Evolutionary conservation across 805 yeast species (phyloP).

Genomic region (Schwanniomyces sp.): DNA sequence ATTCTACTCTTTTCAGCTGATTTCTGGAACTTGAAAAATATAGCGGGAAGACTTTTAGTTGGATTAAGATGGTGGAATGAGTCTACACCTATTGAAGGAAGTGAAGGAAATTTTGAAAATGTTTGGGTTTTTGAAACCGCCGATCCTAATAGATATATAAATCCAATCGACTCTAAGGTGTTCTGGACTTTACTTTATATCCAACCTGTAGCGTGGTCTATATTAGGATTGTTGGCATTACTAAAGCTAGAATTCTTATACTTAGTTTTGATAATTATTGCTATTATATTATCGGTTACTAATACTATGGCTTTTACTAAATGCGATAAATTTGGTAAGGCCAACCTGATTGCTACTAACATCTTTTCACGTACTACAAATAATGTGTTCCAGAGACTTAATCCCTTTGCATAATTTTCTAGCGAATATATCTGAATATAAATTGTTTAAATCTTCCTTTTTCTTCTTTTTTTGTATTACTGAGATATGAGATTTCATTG

Average conservation of each 20-base stretch:
- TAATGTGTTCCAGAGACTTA: constrained; percentile 46
- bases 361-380: constrained; percentile 55
- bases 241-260: constrained; percentile 74
- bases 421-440: constrained; percentile 6
- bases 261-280: constrained; percentile 62
- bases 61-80: constrained; percentile 99
- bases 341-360: constrained; percentile 62
- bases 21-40: constrained; percentile 91
- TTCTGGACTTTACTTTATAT: constrained; percentile 82
- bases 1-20: constrained; percentile 81
- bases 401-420: constrained; percentile 29
- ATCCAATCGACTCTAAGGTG: constrained; percentile 87
- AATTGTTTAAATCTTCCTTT: background rate
- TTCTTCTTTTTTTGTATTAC: background rate
- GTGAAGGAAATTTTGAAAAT: constrained; percentile 56
- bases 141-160: constrained; percentile 67
- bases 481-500: constrained; percentile 2
- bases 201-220: constrained; percentile 74
- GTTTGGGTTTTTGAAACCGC: constrained; percentile 90
- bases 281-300: constrained; percentile 69
- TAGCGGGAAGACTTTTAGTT: constrained; percentile 84
- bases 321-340: constrained; percentile 90
- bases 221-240: constrained; percentile 74
- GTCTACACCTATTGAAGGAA: constrained; percentile 39
- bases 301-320: constrained; percentile 89